These are phyloP conservation scores for Lentinula sp. DNA, from an alignment of 768 basidiomycete species.

Conservation along the genomic window DNA sequence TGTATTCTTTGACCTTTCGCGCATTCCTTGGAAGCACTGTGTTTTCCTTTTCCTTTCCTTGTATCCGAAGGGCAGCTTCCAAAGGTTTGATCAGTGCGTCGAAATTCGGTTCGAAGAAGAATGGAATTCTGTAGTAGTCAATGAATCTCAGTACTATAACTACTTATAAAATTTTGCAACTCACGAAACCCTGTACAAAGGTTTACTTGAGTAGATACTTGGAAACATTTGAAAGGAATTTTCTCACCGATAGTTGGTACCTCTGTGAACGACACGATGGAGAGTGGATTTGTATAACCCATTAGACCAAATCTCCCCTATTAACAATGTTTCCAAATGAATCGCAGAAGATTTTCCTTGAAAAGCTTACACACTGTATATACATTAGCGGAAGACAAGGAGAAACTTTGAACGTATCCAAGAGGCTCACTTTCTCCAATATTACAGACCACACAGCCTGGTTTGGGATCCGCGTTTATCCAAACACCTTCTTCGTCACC, in stretches of 20 bases:
- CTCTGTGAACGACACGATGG: conserved; percentile 81
- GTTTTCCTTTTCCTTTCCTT: conserved; percentile 17
- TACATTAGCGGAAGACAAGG: not conserved
- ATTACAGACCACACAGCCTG: conserved; percentile 83
- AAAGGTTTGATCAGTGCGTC: conserved; percentile 64
- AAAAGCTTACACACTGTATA: not conserved
- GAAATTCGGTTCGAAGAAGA: conserved; percentile 93
- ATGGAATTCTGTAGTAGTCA: conserved; percentile 59
- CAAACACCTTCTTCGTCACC: conserved; percentile 59
- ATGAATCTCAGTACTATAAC: not conserved
- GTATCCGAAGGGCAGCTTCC: conserved; percentile 47
- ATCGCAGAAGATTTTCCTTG: not conserved
- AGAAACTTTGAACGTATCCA: not conserved
- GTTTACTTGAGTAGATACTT: not conserved
- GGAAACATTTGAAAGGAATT: not conserved
- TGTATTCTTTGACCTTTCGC: conserved; percentile 23
- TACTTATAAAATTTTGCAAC: conserved; percentile 17
- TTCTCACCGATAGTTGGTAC: conserved; percentile 60
- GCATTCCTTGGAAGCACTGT: not conserved
- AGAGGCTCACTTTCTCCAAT: conserved; percentile 76
- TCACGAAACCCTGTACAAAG: conserved; percentile 58
- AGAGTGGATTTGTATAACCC: conserved; percentile 84
- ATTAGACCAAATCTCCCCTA: conserved; percentile 92
- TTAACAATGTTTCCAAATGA: conserved; percentile 24
- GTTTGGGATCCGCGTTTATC: conserved; percentile 82